Evolutionary conservation across 441 rosid species (phyloP).

Genomic region (Eruca vesicaria): DNA sequence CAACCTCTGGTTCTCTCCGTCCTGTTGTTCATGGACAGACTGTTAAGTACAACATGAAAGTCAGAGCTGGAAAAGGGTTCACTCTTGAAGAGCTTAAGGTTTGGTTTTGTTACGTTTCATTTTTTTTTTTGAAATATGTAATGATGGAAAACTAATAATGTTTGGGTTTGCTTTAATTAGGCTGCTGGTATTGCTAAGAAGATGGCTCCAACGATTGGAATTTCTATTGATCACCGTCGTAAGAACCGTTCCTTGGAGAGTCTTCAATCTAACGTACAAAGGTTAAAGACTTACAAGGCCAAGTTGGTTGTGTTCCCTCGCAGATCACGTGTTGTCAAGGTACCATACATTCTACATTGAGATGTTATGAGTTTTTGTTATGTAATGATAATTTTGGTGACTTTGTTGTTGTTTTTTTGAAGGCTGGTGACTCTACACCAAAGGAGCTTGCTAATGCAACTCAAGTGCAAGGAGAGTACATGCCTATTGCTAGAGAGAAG

Average conservation of each 20-base stretch:
- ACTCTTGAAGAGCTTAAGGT: constrained; percentile 72
- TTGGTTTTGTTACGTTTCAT: not conserved
- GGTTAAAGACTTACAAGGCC: constrained; percentile 84
- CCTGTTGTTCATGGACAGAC: constrained; percentile 81
- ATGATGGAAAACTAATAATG: not conserved
- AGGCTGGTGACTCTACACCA: constrained; percentile 85
- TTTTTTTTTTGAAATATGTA: not conserved
- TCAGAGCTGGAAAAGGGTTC: constrained; percentile 75
- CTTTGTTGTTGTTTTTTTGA: not conserved
- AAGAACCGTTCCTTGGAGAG: constrained; percentile 71
- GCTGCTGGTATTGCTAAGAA: constrained; percentile 83
- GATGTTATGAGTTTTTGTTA: not conserved
- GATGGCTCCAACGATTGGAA: constrained; percentile 68
- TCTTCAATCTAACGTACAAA: constrained; percentile 71
- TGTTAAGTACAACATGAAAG: constrained; percentile 74
- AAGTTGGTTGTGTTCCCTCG: constrained; percentile 80
- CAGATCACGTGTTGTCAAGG: constrained; percentile 61
- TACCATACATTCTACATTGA: not conserved
- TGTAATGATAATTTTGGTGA: not conserved
- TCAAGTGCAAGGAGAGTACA: constrained; percentile 66
- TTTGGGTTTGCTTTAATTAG: constrained; percentile 21
- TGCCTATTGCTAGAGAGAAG: constrained; percentile 69
- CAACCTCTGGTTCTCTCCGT: constrained; percentile 75
- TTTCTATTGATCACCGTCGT: constrained; percentile 69
- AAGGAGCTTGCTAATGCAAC: constrained; percentile 83